Base-by-base conservation (phyloP, 257 asterid species). In the Cinchona pubescens region DNA sequence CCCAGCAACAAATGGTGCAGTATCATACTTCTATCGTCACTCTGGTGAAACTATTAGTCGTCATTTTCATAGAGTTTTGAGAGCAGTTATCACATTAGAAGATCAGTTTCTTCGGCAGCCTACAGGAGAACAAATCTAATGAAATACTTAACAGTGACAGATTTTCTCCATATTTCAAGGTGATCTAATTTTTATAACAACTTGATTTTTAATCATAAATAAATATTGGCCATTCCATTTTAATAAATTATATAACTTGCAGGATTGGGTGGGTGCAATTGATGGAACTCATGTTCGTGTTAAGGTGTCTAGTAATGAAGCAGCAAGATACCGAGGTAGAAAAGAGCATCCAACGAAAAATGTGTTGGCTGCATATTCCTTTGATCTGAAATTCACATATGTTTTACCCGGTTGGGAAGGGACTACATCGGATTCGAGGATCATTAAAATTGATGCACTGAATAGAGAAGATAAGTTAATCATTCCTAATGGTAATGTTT, bases 181-280 rank as follows among this genome's bases (percentile, higher is more conserved):
- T 51, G 11, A 51, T 51, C 19, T 51, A 18, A 49, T 2, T 16
- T 51, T 19, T 0, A 4, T 0, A 4, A 51, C 19, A 18, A 5
- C 2, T 51, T 51, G 4, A 18, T 16, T 10, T 51, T 51, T 19
- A 51, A 51, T 5, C 19, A 0, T 2, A 3, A 5, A 51, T 18
- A 51, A 51, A 8, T 51, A 1, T 5, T 48, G 7, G 42, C 42
- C 6, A 51, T 51, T 51, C 1, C 4, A 18, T 3, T 3, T 51
- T 51, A 18, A 51, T 18, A 21, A 18, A 51, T 2, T 51, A 51
- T 0, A 51, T 51, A 51, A 3, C 29, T 29, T 3, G 35, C 2
- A 35, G 23, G 67, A 75, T 67, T 66, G 73, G 51, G 66, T 65
- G n/a, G 79, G 68, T 66, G 55, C 72, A 62, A 75, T 75, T 35